A percentile compares a stretch with the other conserved stretches of the same genome.
phyloP scores from a whole-genome alignment of 2,329 filamentous ascomycete species.

The Pyrenophora graminea region DNA sequence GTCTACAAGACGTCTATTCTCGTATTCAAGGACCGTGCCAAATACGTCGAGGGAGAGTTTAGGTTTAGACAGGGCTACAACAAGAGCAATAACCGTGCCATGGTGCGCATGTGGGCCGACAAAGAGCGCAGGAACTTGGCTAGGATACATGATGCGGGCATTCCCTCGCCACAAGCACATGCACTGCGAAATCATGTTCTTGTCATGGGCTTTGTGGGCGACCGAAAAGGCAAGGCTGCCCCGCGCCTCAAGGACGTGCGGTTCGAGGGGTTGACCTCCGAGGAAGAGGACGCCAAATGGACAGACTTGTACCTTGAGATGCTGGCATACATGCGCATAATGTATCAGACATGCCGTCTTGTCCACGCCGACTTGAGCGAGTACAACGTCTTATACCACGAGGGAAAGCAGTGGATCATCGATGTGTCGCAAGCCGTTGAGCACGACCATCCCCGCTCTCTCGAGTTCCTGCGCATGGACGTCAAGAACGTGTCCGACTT shows the following conservation, averaged over 20 bases:
- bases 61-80: slow-evolving; percentile 89
- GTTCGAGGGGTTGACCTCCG: slow-evolving; percentile 66
- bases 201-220: slow-evolving; percentile 91
- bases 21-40: slow-evolving; percentile 96
- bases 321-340: slow-evolving; percentile 82
- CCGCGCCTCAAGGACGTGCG: slow-evolving; percentile 87
- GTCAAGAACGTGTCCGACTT: slow-evolving; percentile 97
- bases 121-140: slow-evolving; percentile 96
- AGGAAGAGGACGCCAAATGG: slow-evolving; percentile 69
- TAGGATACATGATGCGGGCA: slow-evolving; percentile 79
- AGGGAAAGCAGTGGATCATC: slow-evolving; percentile 84
- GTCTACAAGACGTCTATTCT: slow-evolving; percentile 98
- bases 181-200: slow-evolving; percentile 91
- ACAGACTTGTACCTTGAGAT: slow-evolving; percentile 78
- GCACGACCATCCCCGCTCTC: slow-evolving; percentile 87
- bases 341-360: slow-evolving; percentile 89
- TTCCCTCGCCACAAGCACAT: slow-evolving; percentile 88
- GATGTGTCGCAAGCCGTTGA: slow-evolving; percentile 98
- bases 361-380: slow-evolving; percentile 97
- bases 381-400: slow-evolving; percentile 94
- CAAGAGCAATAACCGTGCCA: slow-evolving; percentile 91
- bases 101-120: slow-evolving; percentile 99
- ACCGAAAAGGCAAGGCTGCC: slow-evolving; percentile 82
- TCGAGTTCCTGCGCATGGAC: slow-evolving; percentile 96
- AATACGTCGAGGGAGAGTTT: slow-evolving; percentile 93